A percentile compares a stretch with the other conserved stretches of the same genome.
phyloP scores from a whole-genome alignment of 169 alveolate genomes.

The Plasmodium vivax region DNA sequence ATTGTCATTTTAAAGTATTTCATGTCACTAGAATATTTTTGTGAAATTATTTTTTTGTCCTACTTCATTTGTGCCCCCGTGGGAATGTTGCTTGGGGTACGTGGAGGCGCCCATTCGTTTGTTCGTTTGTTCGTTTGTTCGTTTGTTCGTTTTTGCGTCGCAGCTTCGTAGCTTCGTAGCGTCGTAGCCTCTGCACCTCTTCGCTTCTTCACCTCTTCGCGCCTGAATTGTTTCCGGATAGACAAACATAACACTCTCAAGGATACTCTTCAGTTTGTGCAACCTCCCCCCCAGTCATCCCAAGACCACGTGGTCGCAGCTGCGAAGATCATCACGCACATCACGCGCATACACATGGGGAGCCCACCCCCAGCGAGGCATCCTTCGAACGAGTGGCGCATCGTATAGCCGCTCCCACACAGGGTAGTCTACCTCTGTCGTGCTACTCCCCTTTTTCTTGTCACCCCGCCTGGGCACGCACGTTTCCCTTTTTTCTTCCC shows the following conservation, averaged over 20 bases:
- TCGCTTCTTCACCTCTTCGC: neutral
- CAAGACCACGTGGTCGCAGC: neutral
- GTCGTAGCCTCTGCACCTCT: too few species aligned
- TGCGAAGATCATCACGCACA: neutral
- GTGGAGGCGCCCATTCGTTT: neutral
- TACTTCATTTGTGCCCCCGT: neutral
- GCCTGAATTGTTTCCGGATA: neutral
- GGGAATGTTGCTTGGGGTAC: neutral
- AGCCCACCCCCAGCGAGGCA: neutral
- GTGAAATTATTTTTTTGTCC: conserved; percentile 9
- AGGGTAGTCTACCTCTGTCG: neutral
- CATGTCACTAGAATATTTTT: neutral
- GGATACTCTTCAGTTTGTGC: neutral
- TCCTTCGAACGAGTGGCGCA: neutral
- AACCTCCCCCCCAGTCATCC: neutral
- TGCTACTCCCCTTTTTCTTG: neutral
- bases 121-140: neutral
- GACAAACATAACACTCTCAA: neutral
- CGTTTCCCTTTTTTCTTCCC: neutral
- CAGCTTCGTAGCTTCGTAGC: too few species aligned
- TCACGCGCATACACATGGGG: neutral
- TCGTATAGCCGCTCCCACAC: neutral
- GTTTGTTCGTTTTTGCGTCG: too few species aligned
- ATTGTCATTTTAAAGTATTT: conserved; percentile 18
- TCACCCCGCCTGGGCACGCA: neutral